A percentile compares a stretch with the other conserved stretches of the same genome.
Evolutionary conservation across 2,329 filamentous ascomycete species (phyloP).

Genomic region (Phyllosticta capitalensis): DNA sequence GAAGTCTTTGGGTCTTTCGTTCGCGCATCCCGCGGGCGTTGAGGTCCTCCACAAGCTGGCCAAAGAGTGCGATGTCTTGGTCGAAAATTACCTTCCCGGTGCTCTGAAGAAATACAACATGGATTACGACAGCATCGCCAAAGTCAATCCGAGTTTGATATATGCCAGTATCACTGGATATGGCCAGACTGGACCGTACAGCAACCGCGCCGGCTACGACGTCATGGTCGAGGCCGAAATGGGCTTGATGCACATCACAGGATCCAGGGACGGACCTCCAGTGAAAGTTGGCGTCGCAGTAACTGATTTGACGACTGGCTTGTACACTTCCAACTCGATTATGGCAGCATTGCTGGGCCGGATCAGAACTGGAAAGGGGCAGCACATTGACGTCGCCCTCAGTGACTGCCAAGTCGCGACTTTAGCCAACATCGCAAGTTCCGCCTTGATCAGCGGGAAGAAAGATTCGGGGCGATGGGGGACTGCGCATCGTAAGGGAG

Average conservation of each 20-base stretch:
- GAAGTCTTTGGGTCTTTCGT: conserved; percentile 84
- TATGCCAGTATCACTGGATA: conserved; percentile 97
- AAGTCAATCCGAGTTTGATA: conserved; percentile 77
- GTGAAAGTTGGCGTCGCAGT: conserved; percentile 98
- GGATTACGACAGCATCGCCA: conserved; percentile 72
- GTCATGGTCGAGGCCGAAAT: conserved; percentile 99
- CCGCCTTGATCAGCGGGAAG: conserved; percentile 77
- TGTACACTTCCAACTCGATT: conserved; percentile 92
- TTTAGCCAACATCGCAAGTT: conserved; percentile 89
- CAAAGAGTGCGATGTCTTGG: conserved; percentile 78
- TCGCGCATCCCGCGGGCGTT: conserved; percentile 74
- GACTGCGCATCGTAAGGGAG: conserved; percentile 71
- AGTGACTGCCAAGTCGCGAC: conserved; percentile 95
- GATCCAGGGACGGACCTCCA: conserved; percentile 73
- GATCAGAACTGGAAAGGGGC: conserved; percentile 65
- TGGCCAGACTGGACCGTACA: conserved; percentile 88
- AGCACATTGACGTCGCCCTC: conserved; percentile 84
- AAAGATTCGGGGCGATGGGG: conserved; percentile 88
- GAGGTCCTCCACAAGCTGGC: conserved; percentile 79
- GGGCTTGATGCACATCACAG: conserved; percentile 97
- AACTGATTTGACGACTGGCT: conserved; percentile 86
- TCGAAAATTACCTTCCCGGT: conserved; percentile 93
- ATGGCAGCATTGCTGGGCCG: conserved; percentile 84
- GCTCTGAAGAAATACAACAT: conserved; percentile 82
- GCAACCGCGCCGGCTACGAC: conserved; percentile 83